phyloP scores from a whole-genome alignment of 352 stramenopile species.

The Pythium utonaiense region DNA sequence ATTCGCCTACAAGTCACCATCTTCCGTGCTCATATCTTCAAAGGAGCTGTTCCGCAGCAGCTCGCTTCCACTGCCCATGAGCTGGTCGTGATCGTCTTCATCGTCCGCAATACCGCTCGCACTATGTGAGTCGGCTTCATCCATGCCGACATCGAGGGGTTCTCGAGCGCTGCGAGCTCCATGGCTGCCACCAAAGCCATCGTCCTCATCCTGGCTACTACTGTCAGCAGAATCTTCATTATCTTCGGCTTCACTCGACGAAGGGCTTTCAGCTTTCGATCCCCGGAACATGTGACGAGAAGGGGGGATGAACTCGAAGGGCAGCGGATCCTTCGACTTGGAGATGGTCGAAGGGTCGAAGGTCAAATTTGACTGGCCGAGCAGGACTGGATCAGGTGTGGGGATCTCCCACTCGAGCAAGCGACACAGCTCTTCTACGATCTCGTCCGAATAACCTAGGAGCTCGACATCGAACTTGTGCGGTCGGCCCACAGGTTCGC shows the following conservation, averaged over 20 bases:
- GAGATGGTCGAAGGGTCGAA: conserved; percentile 23
- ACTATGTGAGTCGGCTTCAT: conserved; percentile 31
- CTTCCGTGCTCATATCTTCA: conserved; percentile 32
- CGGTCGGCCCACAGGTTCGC: conserved; percentile 73
- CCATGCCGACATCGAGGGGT: conserved; percentile 28
- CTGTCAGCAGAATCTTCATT: conserved; percentile 23
- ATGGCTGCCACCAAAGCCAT: conserved; percentile 8
- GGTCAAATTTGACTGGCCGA: conserved; percentile 58
- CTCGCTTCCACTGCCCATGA: conserved; percentile 76
- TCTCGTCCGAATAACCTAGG: conserved; percentile 82
- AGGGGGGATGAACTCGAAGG: conserved; percentile 66
- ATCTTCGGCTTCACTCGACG: conserved; percentile 48
- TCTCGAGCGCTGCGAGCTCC: background rate
- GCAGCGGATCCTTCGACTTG: conserved; percentile 32
- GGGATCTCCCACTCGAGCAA: conserved; percentile 77
- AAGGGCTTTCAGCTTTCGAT: conserved; percentile 52
- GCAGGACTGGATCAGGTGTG: conserved; percentile 56
- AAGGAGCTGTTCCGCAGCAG: conserved; percentile 59
- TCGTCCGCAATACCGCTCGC: conserved; percentile 24
- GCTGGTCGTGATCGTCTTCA: conserved; percentile 58
- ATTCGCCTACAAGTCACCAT: conserved; percentile 25
- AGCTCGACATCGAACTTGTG: conserved; percentile 85
- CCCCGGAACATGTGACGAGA: conserved; percentile 76
- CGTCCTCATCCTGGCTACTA: conserved; percentile 21
- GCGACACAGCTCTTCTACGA: conserved; percentile 76